Evolutionary conservation across 2,329 filamentous ascomycete species (phyloP).

Genomic region (Oidium heveae): DNA sequence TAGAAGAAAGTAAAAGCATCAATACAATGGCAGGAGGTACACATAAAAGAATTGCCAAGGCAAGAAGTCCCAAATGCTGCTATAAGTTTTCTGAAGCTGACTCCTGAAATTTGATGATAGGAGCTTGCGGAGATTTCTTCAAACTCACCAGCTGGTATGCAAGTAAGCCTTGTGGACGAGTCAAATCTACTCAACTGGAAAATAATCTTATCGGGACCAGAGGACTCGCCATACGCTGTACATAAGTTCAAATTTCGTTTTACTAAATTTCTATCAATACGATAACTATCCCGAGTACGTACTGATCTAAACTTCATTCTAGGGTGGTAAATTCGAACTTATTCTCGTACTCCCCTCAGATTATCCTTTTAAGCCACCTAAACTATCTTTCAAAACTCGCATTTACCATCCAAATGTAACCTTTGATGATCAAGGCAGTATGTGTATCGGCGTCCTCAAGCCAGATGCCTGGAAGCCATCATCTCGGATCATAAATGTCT

Average conservation of each 20-base stretch:
- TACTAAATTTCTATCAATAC: background rate
- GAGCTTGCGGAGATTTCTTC: conserved; percentile 32
- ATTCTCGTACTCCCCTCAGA: conserved; percentile 39
- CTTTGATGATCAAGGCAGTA: conserved; percentile 36
- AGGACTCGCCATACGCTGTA: conserved; percentile 39
- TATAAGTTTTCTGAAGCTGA: too few species aligned
- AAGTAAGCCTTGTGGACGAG: conserved; percentile 31
- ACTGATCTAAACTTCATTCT: background rate
- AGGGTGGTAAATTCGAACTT: conserved; percentile 41
- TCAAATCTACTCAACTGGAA: conserved; percentile 43
- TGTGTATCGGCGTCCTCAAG: conserved; percentile 49
- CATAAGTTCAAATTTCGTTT: background rate
- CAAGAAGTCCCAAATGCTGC: background rate
- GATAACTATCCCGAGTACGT: background rate
- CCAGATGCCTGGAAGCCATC: conserved; percentile 50
- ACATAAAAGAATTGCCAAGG: conserved; percentile 12
- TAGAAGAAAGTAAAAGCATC: too few species aligned
- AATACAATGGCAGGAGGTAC: conserved; percentile 2
- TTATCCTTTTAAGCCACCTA: conserved; percentile 51
- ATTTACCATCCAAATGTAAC: conserved; percentile 56
- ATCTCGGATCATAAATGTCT: conserved; percentile 37
- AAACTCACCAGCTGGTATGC: conserved; percentile 29
- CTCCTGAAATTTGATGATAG: conserved; percentile 15
- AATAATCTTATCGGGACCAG: conserved; percentile 38
- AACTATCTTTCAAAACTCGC: conserved; percentile 43